Conservation (phyloP, 371 early-diverging fungal genomes). For the Syncephalastrum racemosum region DNA sequence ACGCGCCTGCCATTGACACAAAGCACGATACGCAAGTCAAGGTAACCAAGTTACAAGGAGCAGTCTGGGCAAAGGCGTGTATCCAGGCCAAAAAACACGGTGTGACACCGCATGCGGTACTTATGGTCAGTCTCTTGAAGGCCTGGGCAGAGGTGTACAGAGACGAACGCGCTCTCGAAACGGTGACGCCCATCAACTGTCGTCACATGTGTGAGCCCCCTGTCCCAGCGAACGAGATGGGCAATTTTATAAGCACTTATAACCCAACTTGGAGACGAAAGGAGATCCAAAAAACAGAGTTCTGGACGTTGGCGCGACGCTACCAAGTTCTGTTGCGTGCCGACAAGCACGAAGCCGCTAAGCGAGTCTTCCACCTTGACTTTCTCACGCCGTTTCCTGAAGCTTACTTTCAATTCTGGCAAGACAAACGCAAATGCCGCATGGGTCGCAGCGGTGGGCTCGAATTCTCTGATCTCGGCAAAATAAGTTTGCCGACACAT, state of each 20-base stretch:
- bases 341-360: conserved; percentile 17
- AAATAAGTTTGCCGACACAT: conserved; percentile 3
- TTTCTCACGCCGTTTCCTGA: conserved; percentile 31
- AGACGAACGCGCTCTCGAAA: conserved; percentile 9
- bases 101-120: conserved; percentile 29
- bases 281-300: neutral
- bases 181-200: conserved; percentile 36
- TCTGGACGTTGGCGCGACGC: conserved; percentile 29
- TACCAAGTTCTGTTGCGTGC: conserved; percentile 23
- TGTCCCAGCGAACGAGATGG: conserved; percentile 28
- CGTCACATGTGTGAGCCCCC: conserved; percentile 33
- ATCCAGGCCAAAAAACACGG: conserved; percentile 49
- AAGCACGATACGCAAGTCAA: conserved; percentile 23
- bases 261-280: neutral
- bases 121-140: conserved; percentile 22
- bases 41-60: conserved; percentile 11
- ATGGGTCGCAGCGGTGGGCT: conserved; percentile 40
- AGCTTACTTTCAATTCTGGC: conserved; percentile 28
- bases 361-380: conserved; percentile 17
- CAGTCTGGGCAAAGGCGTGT: conserved; percentile 15
- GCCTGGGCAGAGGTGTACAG: conserved; percentile 30
- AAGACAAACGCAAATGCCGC: conserved; percentile 14
- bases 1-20: neutral
- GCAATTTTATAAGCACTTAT: conserved; percentile 42
- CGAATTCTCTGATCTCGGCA: conserved; percentile 44